Percentiles rank a stretch among this genome's conserved stretches.
phyloP scores from a whole-genome alignment of 768 basidiomycete genomes.

The Leccinum broughii region DNA sequence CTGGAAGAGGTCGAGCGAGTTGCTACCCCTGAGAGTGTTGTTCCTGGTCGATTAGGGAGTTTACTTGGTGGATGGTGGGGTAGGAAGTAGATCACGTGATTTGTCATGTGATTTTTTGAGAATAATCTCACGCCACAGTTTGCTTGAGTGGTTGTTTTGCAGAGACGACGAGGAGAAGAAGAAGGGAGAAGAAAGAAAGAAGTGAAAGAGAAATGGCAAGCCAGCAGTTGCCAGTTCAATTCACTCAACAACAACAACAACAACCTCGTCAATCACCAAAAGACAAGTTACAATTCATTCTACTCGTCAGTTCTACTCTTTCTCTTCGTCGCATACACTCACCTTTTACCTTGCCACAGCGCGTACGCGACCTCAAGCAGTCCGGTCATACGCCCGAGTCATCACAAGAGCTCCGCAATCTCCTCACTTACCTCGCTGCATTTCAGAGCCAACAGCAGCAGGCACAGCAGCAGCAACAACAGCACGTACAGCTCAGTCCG shows the following conservation, averaged over 20 bases:
- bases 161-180: slow-evolving; percentile 11
- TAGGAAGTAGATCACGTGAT: slow-evolving; percentile 22
- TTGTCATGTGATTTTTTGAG: slow-evolving; percentile 18
- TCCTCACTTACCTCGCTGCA: slow-evolving; percentile 39
- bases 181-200: background rate
- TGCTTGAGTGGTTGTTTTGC: slow-evolving; percentile 17
- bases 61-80: slow-evolving; percentile 88
- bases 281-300: slow-evolving; percentile 28
- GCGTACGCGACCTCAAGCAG: slow-evolving; percentile 42
- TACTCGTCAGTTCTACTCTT: slow-evolving; percentile 4
- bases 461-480: slow-evolving; percentile 28
- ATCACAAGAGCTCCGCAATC: slow-evolving; percentile 42
- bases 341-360: slow-evolving; percentile 32
- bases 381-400: slow-evolving; percentile 48
- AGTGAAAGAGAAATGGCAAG: slow-evolving; percentile 18
- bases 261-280: slow-evolving; percentile 20
- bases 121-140: slow-evolving; percentile 26
- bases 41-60: slow-evolving; percentile 48
- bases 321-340: background rate
- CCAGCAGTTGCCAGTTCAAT: slow-evolving; percentile 29
- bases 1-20: slow-evolving; percentile 50
- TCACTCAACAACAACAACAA: slow-evolving; percentile 21
- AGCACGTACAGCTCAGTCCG: slow-evolving; percentile 36
- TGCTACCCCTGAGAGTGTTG: slow-evolving; percentile 50
- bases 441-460: slow-evolving; percentile 31